phyloP scores from a whole-genome alignment of 192 early-diverging fungal genomes.

The Coemansia sp. region DNA sequence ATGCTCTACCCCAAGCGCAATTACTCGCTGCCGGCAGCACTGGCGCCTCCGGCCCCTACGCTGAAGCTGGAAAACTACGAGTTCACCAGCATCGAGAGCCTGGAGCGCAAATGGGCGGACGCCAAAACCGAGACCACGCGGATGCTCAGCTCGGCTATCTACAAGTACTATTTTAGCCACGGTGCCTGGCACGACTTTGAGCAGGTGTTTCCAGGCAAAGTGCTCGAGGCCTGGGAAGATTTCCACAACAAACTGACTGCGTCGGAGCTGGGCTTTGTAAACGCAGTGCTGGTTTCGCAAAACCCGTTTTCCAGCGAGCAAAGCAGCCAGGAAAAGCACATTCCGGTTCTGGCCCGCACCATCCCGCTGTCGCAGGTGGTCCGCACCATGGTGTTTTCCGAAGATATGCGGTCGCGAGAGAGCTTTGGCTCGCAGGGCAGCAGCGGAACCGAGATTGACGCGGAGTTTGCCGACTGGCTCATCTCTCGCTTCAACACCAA shows the following conservation, averaged over 20 bases:
- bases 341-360: slow-evolving; percentile 37
- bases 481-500: slow-evolving; percentile 40
- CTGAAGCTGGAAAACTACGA: slow-evolving; percentile 44
- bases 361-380: slow-evolving; percentile 42
- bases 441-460: slow-evolving; percentile 26
- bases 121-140: slow-evolving; percentile 42
- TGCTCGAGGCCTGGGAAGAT: slow-evolving; percentile 39
- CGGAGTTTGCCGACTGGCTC: slow-evolving; percentile 49
- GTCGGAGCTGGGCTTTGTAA: slow-evolving; percentile 32
- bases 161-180: slow-evolving; percentile 52
- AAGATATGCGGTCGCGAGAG: slow-evolving; percentile 40
- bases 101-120: slow-evolving; percentile 46
- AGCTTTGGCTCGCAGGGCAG: slow-evolving; percentile 39
- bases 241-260: slow-evolving; percentile 35
- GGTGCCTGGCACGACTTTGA: slow-evolving; percentile 49
- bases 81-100: slow-evolving; percentile 45
- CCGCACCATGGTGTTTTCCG: slow-evolving; percentile 37
- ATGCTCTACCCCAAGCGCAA: slow-evolving; percentile 32
- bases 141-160: slow-evolving; percentile 50
- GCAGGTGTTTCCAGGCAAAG: slow-evolving; percentile 42
- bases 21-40: slow-evolving; percentile 38
- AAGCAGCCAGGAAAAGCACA: slow-evolving; percentile 28
- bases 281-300: slow-evolving; percentile 44
- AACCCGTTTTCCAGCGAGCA: slow-evolving; percentile 40
- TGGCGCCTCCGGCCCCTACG: slow-evolving; percentile 11